Percentiles rank a stretch among this genome's conserved stretches.
Conservation (phyloP, 352 stramenopile genomes). For the Phytophthora pinifolia region DNA sequence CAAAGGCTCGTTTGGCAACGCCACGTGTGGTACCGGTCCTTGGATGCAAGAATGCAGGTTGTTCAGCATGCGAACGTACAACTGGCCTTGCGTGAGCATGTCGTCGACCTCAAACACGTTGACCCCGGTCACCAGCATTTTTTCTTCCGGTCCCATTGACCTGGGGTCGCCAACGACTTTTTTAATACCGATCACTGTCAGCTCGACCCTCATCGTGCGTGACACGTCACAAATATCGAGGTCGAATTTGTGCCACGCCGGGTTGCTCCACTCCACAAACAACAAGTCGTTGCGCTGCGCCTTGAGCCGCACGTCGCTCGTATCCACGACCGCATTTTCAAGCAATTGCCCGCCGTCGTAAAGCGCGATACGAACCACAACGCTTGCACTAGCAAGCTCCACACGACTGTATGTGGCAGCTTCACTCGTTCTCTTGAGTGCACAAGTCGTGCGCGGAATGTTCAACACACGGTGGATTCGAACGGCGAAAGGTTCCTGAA, state of each 20-base stretch:
- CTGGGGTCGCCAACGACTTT: conserved; percentile 39
- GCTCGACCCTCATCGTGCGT: conserved; percentile 67
- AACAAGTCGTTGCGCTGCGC: conserved; percentile 64
- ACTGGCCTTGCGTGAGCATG: conserved; percentile 49
- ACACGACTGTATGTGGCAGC: conserved; percentile 46
- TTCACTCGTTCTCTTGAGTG: conserved; percentile 61
- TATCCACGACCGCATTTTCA: conserved; percentile 59
- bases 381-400: conserved; percentile 53
- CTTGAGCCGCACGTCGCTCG: conserved; percentile 58
- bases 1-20: conserved; percentile 57
- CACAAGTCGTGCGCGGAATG: conserved; percentile 66
- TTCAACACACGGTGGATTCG: conserved; percentile 73
- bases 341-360: conserved; percentile 71
- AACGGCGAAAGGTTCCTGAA: conserved; percentile 66
- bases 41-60: conserved; percentile 67
- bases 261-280: conserved; percentile 70
- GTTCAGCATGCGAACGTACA: conserved; percentile 73
- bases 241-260: conserved; percentile 75
- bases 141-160: conserved; percentile 43
- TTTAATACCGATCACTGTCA: conserved; percentile 68
- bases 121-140: conserved; percentile 73
- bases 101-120: conserved; percentile 82
- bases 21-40: conserved; percentile 67
- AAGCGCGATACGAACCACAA: conserved; percentile 71
- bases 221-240: conserved; percentile 70